Percentiles rank a stretch among this genome's conserved stretches.
Conservation (phyloP, 2,329 filamentous ascomycete genomes). For the Curvularia eragrostidis region DNA sequence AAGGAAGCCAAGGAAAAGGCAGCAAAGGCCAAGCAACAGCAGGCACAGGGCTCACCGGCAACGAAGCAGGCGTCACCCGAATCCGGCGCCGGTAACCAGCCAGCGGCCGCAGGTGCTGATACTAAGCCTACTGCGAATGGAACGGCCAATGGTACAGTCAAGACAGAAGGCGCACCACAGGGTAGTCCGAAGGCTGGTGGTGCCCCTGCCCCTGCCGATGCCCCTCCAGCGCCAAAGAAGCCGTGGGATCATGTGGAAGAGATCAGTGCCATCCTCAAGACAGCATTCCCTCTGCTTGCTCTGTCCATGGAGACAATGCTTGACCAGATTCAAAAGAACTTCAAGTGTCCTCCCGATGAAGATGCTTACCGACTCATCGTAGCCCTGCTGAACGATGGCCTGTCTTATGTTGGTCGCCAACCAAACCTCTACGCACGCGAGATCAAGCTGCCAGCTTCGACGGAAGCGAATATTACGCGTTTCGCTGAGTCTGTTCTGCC, state of each 20-base stretch:
- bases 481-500: conserved; percentile 97
- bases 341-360: conserved; percentile 98
- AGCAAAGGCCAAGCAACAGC: conserved; percentile 67
- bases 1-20: conserved; percentile 65
- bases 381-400: conserved; percentile 92
- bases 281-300: conserved; percentile 92
- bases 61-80: conserved; percentile 49
- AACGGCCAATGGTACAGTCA: conserved; percentile 47
- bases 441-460: conserved; percentile 86
- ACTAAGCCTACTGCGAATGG: conserved; percentile 63
- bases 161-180: conserved; percentile 48
- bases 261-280: conserved; percentile 94
- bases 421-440: conserved; percentile 87
- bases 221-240: conserved; percentile 62
- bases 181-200: conserved; percentile 38
- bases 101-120: conserved; percentile 44
- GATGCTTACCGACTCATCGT: conserved; percentile 97
- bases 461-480: conserved; percentile 93
- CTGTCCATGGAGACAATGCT: conserved; percentile 99
- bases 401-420: conserved; percentile 89
- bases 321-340: conserved; percentile 97
- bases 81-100: conserved; percentile 39
- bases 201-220: conserved; percentile 29
- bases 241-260: conserved; percentile 98
- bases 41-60: conserved; percentile 50